Evolutionary conservation across 495 filamentous ascomycete species (phyloP).

Genomic region (Neurospora sp.): DNA sequence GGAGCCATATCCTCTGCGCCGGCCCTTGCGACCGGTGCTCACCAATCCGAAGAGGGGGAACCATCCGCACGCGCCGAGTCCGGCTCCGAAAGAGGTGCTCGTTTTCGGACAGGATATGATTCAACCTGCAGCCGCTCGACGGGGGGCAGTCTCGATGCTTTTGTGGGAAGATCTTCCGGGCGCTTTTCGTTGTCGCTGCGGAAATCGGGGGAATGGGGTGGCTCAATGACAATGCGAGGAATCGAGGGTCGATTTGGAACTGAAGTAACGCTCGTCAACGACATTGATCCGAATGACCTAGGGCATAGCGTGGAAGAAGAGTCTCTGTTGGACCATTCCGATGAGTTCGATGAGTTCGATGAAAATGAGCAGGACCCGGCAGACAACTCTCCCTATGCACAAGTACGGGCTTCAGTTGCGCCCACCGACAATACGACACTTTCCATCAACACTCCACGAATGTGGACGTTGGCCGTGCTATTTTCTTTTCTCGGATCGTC

Average conservation of each 20-base stretch:
- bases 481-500: constrained; percentile 74
- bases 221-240: constrained; percentile 30
- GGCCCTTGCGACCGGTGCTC: neutral
- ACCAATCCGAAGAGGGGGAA: neutral
- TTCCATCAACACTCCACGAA: constrained; percentile 78
- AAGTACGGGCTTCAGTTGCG: constrained; percentile 69
- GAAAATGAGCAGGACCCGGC: constrained; percentile 39
- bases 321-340: constrained; percentile 5
- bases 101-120: neutral
- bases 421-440: constrained; percentile 60
- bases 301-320: constrained; percentile 20
- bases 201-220: constrained; percentile 31
- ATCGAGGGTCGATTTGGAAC: constrained; percentile 37
- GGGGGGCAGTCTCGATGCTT: neutral
- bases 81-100: neutral
- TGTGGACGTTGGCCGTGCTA: constrained; percentile 70
- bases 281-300: constrained; percentile 18
- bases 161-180: neutral
- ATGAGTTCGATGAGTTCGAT: constrained; percentile 21
- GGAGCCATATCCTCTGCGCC: constrained; percentile 38
- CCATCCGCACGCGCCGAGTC: neutral
- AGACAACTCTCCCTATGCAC: constrained; percentile 58
- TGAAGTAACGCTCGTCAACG: constrained; percentile 28
- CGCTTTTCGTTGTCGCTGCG: constrained; percentile 6
- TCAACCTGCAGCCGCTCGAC: neutral